Conservation (phyloP, 768 basidiomycete genomes). For the Atractiella rhizophila region DNA sequence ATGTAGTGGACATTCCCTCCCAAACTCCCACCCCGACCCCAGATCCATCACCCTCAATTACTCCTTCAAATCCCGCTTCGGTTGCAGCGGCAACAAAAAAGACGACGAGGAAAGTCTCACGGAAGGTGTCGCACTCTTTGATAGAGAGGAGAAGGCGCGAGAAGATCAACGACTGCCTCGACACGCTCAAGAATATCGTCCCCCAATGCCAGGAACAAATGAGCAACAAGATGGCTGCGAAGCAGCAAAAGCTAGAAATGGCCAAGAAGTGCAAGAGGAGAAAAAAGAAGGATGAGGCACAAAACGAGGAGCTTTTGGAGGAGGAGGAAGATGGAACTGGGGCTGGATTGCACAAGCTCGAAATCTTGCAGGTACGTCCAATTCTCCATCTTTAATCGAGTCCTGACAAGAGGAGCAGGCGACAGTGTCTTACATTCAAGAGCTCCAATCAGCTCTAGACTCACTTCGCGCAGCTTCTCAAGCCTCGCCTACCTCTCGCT, state of each 20-base stretch:
- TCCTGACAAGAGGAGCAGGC: background rate
- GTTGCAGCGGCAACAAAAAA: no score
- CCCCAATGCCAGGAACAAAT: constrained; percentile 24
- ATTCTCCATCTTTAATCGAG: background rate
- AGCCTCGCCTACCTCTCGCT: no score
- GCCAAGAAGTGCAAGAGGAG: constrained; percentile 10
- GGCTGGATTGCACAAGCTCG: constrained; percentile 12
- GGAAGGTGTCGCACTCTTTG: constrained; percentile 77
- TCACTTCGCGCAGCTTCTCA: no score
- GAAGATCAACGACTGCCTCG: constrained; percentile 80
- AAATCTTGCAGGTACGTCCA: constrained; percentile 9
- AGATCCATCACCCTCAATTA: no score
- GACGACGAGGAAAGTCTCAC: no score
- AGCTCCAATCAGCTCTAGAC: no score
- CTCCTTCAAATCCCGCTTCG: no score
- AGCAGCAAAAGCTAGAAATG: constrained; percentile 6
- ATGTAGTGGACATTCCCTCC: no score
- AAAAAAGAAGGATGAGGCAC: background rate
- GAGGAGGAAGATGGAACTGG: constrained; percentile 1
- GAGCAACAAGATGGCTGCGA: no score
- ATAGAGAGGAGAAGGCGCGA: constrained; percentile 84
- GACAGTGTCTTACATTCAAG: constrained; percentile 6
- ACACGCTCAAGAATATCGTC: constrained; percentile 49
- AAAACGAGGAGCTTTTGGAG: no score
- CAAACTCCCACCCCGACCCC: no score